A percentile compares a stretch with the other conserved stretches of the same genome.
These are phyloP conservation scores for Adansonia grandidieri DNA, from an alignment of 441 rosid genomes.

Conservation along the genomic window DNA sequence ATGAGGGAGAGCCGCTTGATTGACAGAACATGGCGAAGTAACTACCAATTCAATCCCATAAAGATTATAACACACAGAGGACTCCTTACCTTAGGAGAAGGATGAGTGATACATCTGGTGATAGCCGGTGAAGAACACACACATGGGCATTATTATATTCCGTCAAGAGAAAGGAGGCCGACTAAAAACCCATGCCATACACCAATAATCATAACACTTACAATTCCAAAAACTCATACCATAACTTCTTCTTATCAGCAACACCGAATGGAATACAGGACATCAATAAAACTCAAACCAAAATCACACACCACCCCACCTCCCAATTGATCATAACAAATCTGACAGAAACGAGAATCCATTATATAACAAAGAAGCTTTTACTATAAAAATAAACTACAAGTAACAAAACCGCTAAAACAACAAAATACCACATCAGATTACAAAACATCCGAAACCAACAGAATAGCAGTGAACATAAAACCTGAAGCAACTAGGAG, in stretches of 20 bases:
- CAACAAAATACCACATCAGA: background rate
- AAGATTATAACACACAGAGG: no score
- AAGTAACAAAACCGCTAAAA: background rate
- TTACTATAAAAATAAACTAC: background rate
- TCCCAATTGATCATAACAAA: background rate
- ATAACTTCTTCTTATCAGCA: background rate
- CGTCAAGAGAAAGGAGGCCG: no score
- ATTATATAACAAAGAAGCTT: slow-evolving; percentile 4
- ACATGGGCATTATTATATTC: no score
- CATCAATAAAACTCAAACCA: background rate
- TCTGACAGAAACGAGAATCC: background rate
- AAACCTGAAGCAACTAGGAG: slow-evolving; percentile 13
- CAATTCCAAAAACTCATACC: background rate
- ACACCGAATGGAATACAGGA: background rate
- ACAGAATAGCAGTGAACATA: background rate
- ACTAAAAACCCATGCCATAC: background rate
- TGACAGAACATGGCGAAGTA: no score
- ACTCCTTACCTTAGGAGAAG: no score
- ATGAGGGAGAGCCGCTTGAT: no score
- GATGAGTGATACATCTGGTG: no score
- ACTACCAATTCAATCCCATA: no score
- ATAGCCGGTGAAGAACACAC: no score
- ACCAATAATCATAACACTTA: background rate
- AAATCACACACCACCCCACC: slow-evolving; percentile 7
- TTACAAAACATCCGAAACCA: background rate